Base-by-base conservation (phyloP, 805 yeast genomes). In the Monosporozyma solicola region DNA sequence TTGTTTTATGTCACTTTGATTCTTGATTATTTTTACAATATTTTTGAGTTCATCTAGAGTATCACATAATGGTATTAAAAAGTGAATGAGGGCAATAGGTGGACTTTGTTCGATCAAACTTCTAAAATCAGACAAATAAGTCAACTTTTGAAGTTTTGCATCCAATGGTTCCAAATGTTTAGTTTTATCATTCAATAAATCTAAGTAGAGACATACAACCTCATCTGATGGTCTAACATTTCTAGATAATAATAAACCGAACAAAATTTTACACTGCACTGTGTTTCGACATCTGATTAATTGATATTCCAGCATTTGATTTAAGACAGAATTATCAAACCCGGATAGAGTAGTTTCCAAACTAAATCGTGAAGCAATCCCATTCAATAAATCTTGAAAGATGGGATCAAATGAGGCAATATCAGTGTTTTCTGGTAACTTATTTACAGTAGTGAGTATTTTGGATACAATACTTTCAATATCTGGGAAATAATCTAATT, bases 31-130 rank as follows among this genome's bases (percentile, higher is more conserved):
- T 8, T 48, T 44, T 15, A 64, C 31, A 32, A 67, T 37, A 24
- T 55, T 48, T n/a, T 31, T 27, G 1, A 65, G 47, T 48, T 65
- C 68, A 22, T 56, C 53, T 39, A 50, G 54, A 49, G 62, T 63
- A n/a, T 58, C 43, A 57, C 66, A 63, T 44, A 58, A 53, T 7
- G 61, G 55, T 32, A 64, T 54, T 32, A 61, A 49, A 22, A 51
- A 54, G 13, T 54, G 48, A 8, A 61, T 55, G 3, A 62, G 51
- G 4, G 53, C 43, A 2, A 59, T 51, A 1, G 56, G 51, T 41
- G 56, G 54, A 13, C 53, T 49, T 10, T 56, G 49, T 27, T 55
- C 50, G n/a, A 67, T 55, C 22, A 63, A 41, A 3, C 60, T 55
- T 11, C 55, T 54, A 37, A 67, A 51, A 49, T 59, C 61, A 15